Conservation (phyloP, 176 grass and related monocot genomes). For the Carex cristatella region DNA sequence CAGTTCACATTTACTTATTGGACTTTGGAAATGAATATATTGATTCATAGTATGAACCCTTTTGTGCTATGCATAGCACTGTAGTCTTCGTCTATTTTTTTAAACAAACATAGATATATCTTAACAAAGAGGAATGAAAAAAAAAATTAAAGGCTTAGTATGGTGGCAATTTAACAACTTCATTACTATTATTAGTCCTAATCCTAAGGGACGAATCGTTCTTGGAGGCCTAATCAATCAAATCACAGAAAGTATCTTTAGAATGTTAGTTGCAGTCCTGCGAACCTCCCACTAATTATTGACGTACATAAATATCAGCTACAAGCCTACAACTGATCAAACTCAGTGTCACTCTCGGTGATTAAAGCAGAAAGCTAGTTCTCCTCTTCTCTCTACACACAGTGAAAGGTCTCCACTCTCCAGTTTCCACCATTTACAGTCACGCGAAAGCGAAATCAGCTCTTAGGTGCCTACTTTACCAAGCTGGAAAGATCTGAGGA, state of each 20-base stretch:
- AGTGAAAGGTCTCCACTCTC: conserved; percentile 10
- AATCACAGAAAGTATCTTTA: not conserved
- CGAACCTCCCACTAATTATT: not conserved
- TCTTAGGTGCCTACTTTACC: conserved; percentile 1
- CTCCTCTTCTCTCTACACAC: not conserved
- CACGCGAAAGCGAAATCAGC: conserved; percentile 9
- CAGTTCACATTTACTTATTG: no score
- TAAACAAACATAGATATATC: not conserved
- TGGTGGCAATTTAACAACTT: not conserved
- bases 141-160: not conserved
- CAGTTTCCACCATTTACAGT: conserved; percentile 9
- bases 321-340: not conserved
- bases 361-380: not conserved
- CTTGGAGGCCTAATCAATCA: not conserved
- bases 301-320: not conserved
- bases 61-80: no score
- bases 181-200: not conserved
- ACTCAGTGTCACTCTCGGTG: not conserved
- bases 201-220: not conserved
- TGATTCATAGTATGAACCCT: no score
- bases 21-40: no score
- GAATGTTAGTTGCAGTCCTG: not conserved
- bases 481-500: conserved; percentile 14
- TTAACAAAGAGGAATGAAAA: not conserved
- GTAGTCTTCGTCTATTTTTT: not conserved